Percentiles rank a stretch among this genome's conserved stretches.
Conservation (phyloP, 495 filamentous ascomycete genomes). For the Lophium mytilinum region DNA sequence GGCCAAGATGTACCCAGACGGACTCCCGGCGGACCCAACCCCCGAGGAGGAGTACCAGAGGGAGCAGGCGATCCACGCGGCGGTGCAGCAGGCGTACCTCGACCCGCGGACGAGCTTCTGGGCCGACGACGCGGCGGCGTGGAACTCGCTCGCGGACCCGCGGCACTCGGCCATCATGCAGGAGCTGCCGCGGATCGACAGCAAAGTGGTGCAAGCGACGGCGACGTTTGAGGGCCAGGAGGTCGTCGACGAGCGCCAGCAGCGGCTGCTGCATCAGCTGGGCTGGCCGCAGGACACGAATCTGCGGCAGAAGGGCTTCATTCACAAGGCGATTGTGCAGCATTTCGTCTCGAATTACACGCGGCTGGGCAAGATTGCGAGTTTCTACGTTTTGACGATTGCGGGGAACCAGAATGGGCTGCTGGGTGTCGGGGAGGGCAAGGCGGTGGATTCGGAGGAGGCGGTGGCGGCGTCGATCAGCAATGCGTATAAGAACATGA, state of each 20-base stretch:
- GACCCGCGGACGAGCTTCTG: slow-evolving; percentile 16
- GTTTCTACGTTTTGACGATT: slow-evolving; percentile 60
- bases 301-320: slow-evolving; percentile 45
- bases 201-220: slow-evolving; percentile 13
- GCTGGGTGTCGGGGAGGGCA: slow-evolving; percentile 82
- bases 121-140: neutral
- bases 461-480: slow-evolving; percentile 59
- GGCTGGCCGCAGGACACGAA: slow-evolving; percentile 42
- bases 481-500: slow-evolving; percentile 76
- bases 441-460: slow-evolving; percentile 61
- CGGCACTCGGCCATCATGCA: slow-evolving; percentile 10
- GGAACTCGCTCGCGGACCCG: slow-evolving; percentile 14
- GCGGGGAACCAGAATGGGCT: slow-evolving; percentile 80
- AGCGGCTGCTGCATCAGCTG: slow-evolving; percentile 60
- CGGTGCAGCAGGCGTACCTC: slow-evolving; percentile 13
- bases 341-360: slow-evolving; percentile 86
- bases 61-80: slow-evolving; percentile 11
- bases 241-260: slow-evolving; percentile 43
- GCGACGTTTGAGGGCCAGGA: slow-evolving; percentile 21
- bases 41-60: slow-evolving; percentile 4
- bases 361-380: slow-evolving; percentile 82
- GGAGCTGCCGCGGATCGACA: slow-evolving; percentile 18
- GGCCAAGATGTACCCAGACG: slow-evolving; percentile 43
- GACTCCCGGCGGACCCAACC: slow-evolving; percentile 9
- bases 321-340: slow-evolving; percentile 56